These are phyloP conservation scores for Purshia tridentata DNA, from an alignment of 306 rosid species.

Conservation along the genomic window DNA sequence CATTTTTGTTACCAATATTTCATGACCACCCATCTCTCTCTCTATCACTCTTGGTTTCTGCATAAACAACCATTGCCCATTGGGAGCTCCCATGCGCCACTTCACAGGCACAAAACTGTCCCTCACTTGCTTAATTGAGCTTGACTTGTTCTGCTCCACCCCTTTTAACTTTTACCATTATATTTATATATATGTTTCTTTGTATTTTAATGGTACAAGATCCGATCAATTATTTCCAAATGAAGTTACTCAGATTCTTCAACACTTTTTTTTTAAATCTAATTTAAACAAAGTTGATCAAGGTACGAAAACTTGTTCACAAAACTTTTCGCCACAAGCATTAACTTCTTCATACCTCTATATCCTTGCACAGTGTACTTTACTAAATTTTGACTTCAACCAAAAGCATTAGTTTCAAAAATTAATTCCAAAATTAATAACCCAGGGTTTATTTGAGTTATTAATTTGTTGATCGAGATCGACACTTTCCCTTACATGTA, in stretches of 20 bases:
- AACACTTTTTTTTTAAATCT: neutral
- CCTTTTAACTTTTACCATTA: constrained; percentile 3
- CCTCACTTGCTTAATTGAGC: neutral
- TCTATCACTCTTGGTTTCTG: constrained; percentile 6
- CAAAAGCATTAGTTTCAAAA: neutral
- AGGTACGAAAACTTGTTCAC: neutral
- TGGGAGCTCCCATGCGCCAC: constrained; percentile 67
- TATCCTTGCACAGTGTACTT: neutral
- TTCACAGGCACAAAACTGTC: constrained; percentile 22
- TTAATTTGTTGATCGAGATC: neutral
- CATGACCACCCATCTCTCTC: constrained; percentile 12
- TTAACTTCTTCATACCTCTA: neutral
- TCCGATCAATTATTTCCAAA: neutral
- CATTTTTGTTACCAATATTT: constrained; percentile 20
- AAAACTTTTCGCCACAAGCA: neutral
- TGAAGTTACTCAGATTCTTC: constrained; percentile 9
- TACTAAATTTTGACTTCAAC: neutral
- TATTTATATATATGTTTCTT: neutral
- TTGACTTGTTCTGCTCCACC: constrained; percentile 19
- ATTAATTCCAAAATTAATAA: neutral
- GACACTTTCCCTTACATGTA: too few species aligned
- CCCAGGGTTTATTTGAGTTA: neutral
- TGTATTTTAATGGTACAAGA: constrained; percentile 11
- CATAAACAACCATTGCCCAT: constrained; percentile 39
- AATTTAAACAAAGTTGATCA: neutral